phyloP scores from a whole-genome alignment of 2,329 filamentous ascomycete species.

The Fusarium subglutinans region DNA sequence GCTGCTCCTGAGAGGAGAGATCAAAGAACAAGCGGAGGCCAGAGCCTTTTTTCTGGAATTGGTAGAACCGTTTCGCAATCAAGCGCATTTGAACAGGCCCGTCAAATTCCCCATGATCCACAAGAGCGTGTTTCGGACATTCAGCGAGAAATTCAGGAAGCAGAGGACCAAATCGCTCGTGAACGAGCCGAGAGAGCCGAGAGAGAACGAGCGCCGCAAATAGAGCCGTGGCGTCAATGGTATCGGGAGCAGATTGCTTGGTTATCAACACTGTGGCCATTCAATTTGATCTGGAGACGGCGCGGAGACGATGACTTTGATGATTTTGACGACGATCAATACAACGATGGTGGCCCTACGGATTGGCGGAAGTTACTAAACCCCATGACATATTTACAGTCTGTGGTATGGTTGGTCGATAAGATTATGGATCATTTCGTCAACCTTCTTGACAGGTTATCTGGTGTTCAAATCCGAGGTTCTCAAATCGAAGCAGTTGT shows the following conservation, averaged over 20 bases:
- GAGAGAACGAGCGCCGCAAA: not conserved
- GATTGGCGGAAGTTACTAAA: constrained; percentile 44
- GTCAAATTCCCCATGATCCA: constrained; percentile 8
- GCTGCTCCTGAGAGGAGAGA: not conserved
- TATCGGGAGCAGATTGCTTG: constrained; percentile 35
- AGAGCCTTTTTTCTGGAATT: constrained; percentile 16
- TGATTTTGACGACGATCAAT: constrained; percentile 17
- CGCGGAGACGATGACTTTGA: constrained; percentile 4
- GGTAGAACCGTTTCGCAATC: not conserved
- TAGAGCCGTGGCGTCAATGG: constrained; percentile 24
- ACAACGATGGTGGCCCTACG: constrained; percentile 8
- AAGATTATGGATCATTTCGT: constrained; percentile 31
- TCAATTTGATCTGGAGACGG: constrained; percentile 10
- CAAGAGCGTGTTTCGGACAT: constrained; percentile 29
- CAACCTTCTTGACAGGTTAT: constrained; percentile 26
- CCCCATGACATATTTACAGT: constrained; percentile 46
- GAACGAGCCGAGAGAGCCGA: constrained; percentile 21
- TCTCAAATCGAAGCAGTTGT: not conserved
- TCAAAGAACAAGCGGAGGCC: not conserved
- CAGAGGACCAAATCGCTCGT: constrained; percentile 26
- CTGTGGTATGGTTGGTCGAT: constrained; percentile 38
- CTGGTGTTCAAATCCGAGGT: not conserved
- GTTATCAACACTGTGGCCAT: constrained; percentile 36
- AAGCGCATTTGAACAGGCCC: constrained; percentile 5
- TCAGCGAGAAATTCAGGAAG: constrained; percentile 31